Evolutionary conservation across 192 early-diverging fungal genomes (phyloP).

Genomic region (Podila horticola): DNA sequence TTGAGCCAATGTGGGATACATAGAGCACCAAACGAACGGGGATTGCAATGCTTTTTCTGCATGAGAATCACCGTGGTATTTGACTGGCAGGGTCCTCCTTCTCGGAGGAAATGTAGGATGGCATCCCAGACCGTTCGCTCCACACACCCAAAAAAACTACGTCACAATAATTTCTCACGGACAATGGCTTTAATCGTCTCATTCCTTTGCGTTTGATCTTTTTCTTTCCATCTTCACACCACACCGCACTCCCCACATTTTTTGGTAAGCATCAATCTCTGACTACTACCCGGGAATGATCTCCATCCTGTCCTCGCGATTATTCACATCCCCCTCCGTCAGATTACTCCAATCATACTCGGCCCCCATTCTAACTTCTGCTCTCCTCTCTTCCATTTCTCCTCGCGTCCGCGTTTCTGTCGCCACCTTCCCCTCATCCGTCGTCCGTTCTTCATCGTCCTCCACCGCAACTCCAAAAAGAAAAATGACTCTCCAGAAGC

Average conservation of each 20-base stretch:
- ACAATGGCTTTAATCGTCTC: neutral
- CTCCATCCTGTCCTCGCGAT: neutral
- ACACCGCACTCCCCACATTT: neutral
- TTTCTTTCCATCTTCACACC: constrained; percentile 3
- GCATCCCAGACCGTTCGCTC: too few species aligned
- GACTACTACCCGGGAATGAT: too few species aligned
- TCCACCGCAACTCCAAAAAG: neutral
- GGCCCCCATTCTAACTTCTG: neutral
- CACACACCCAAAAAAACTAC: too few species aligned
- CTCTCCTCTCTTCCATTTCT: neutral
- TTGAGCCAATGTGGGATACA: too few species aligned
- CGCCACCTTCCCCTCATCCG: neutral
- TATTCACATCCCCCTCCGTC: neutral
- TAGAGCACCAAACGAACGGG: too few species aligned
- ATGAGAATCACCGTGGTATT: too few species aligned
- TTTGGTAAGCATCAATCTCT: constrained; percentile 4
- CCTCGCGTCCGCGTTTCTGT: neutral
- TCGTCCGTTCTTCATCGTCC: neutral
- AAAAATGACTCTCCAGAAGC: constrained; percentile 43
- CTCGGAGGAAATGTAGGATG: too few species aligned
- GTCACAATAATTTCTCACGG: neutral
- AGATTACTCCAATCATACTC: neutral
- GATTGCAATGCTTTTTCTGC: too few species aligned
- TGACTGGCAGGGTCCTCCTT: too few species aligned
- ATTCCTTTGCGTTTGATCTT: constrained; percentile 4